Conservation (phyloP, 768 basidiomycete genomes). For the Suillus weaverae region DNA sequence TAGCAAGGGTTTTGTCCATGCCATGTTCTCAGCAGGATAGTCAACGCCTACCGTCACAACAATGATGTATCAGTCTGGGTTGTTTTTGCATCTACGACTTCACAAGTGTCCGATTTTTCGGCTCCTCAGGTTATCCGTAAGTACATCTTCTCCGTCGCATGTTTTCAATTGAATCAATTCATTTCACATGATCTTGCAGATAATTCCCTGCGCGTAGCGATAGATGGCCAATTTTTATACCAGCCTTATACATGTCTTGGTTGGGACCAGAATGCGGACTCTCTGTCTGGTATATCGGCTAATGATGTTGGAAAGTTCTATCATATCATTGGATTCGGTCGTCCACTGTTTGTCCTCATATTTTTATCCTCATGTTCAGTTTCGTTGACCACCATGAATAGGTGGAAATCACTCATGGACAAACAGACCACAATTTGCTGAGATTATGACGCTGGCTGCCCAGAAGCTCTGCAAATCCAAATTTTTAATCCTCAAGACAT, state of each 20-base stretch:
- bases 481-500: neutral
- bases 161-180: neutral
- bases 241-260: constrained; percentile 8
- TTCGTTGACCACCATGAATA: neutral
- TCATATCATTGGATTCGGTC: constrained; percentile 6
- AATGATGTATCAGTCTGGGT: constrained; percentile 1
- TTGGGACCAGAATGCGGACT: constrained; percentile 10
- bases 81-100: constrained; percentile 5
- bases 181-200: neutral
- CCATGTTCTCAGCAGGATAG: neutral
- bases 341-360: neutral
- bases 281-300: neutral
- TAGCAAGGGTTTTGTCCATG: neutral
- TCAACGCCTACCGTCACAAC: neutral
- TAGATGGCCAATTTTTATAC: neutral
- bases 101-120: constrained; percentile 2
- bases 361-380: neutral
- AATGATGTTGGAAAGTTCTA: constrained; percentile 1
- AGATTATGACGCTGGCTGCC: neutral
- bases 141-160: neutral
- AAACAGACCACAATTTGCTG: no score
- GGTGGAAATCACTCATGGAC: constrained; percentile 3
- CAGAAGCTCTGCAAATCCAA: neutral
- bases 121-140: neutral
- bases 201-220: neutral